Conservation (phyloP, 495 filamentous ascomycete species). For the Penicillium samsonianum region DNA sequence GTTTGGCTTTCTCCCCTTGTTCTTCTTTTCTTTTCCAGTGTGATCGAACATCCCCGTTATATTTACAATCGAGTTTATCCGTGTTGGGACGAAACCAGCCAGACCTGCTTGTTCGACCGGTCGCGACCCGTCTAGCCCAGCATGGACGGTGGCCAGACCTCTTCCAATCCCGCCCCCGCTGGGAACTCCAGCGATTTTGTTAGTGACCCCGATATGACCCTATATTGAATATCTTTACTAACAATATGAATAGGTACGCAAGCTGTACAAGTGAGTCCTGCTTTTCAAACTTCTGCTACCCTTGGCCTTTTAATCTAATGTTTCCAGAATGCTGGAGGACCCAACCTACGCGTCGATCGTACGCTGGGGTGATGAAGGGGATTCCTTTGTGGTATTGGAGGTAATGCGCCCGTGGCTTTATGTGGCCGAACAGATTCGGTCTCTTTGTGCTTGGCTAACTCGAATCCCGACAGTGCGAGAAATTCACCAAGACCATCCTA, state of each 20-base stretch:
- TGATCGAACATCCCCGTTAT: conserved; percentile 11
- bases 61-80: conserved; percentile 21
- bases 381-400: conserved; percentile 97
- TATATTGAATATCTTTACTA: conserved; percentile 22
- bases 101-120: conserved; percentile 47
- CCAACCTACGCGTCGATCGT: conserved; percentile 90
- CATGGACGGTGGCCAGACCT: conserved; percentile 57
- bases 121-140: conserved; percentile 52
- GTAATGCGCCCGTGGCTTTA: conserved; percentile 49
- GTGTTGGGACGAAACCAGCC: conserved; percentile 26
- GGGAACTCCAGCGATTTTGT: conserved; percentile 81
- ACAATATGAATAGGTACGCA: conserved; percentile 74
- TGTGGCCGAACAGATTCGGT: conserved; percentile 7
- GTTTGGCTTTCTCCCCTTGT: conserved; percentile 19
- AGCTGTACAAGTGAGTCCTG: conserved; percentile 87
- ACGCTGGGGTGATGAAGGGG: conserved; percentile 90
- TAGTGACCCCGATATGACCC: conserved; percentile 39
- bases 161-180: conserved; percentile 52
- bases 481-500: conserved; percentile 95
- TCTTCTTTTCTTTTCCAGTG: conserved; percentile 22
- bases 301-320: conserved; percentile 3
- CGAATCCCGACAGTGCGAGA: conserved; percentile 71
- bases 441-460: conserved; percentile 16
- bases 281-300: conserved; percentile 6
- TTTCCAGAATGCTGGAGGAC: conserved; percentile 89